A percentile compares a stretch with the other conserved stretches of the same genome.
Conservation (phyloP, 2,329 filamentous ascomycete genomes). For the Sporothrix protearum region DNA sequence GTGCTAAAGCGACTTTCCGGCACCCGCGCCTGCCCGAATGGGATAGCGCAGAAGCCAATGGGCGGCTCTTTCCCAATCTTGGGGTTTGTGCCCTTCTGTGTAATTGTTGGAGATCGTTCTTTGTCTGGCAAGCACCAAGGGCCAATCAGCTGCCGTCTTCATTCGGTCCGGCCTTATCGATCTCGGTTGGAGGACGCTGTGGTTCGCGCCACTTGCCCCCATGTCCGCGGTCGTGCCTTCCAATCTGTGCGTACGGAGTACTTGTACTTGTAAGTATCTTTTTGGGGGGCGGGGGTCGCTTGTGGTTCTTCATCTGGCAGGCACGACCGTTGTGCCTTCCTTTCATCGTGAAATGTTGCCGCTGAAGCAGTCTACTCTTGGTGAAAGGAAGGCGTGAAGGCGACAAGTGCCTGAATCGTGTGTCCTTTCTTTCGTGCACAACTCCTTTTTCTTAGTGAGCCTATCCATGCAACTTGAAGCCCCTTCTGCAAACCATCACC, state of each 20-base stretch:
- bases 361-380: background rate
- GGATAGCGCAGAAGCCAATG: background rate
- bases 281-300: background rate
- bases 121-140: background rate
- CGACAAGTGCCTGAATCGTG: background rate
- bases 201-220: conserved; percentile 8
- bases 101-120: background rate
- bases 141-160: conserved; percentile 22
- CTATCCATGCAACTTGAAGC: background rate
- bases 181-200: conserved; percentile 6
- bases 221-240: conserved; percentile 12
- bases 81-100: background rate
- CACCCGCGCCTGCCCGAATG: conserved; percentile 20
- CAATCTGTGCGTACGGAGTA: background rate
- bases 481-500: background rate
- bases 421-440: no score
- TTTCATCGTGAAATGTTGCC: background rate
- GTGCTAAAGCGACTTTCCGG: conserved; percentile 8
- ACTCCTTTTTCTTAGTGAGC: background rate
- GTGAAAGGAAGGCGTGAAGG: background rate
- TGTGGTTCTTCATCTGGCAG: background rate
- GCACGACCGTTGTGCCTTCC: conserved; percentile 3
- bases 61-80: background rate
- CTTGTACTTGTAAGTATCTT: background rate
- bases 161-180: conserved; percentile 28